These are phyloP conservation scores for Hypoxylon sp. DNA, from an alignment of 2,329 filamentous ascomycete genomes.

Conservation along the genomic window DNA sequence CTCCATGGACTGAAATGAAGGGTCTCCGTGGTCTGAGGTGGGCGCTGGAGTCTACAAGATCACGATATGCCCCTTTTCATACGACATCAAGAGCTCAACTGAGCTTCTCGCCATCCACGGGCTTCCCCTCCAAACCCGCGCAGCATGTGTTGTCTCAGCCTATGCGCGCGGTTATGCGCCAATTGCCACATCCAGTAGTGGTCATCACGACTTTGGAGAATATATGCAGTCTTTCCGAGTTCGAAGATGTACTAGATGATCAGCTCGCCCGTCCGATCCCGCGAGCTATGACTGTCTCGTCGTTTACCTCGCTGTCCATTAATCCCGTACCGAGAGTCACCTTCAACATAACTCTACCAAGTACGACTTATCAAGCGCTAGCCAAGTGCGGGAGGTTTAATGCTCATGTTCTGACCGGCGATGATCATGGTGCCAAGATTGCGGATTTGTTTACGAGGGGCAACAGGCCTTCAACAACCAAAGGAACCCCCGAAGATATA, in stretches of 20 bases:
- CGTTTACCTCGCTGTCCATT: slow-evolving; percentile 64
- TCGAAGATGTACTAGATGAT: slow-evolving; percentile 8
- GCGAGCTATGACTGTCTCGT: slow-evolving; percentile 67
- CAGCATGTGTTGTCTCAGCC: slow-evolving; percentile 53
- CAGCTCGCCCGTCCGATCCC: slow-evolving; percentile 42
- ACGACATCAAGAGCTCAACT: slow-evolving; percentile 8
- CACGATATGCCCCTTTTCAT: slow-evolving; percentile 21
- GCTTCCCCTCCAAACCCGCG: too few species aligned
- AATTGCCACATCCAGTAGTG: slow-evolving; percentile 63
- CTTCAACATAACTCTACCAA: slow-evolving; percentile 66
- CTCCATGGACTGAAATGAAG: slow-evolving; percentile 46
- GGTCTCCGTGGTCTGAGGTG: slow-evolving; percentile 40
- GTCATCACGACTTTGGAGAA: slow-evolving; percentile 57
- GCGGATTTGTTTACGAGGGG: slow-evolving; percentile 63
- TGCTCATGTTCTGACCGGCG: slow-evolving; percentile 62
- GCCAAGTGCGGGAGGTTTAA: slow-evolving; percentile 57
- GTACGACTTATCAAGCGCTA: slow-evolving; percentile 63
- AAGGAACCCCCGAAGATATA: slow-evolving; percentile 12
- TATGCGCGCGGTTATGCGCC: slow-evolving; percentile 62
- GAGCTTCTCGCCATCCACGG: too few species aligned
- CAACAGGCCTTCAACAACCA: slow-evolving; percentile 44
- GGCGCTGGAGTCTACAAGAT: slow-evolving; percentile 37
- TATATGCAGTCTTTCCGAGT: slow-evolving; percentile 47
- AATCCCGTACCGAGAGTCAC: slow-evolving; percentile 60
- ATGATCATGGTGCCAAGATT: slow-evolving; percentile 56